Conservation (phyloP, 305 asterid genomes). For the Fraxinus dipetala region DNA sequence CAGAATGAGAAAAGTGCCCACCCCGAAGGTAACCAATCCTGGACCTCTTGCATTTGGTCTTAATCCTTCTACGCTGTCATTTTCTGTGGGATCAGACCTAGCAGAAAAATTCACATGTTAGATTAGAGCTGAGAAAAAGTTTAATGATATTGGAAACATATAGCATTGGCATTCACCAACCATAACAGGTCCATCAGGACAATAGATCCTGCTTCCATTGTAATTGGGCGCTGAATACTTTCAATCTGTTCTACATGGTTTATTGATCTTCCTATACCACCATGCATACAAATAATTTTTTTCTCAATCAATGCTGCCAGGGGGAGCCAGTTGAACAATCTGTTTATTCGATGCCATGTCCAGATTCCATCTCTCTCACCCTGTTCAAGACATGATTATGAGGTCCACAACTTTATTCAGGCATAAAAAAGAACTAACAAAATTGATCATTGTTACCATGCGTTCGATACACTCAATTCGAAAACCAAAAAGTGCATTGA, state of each 20-base stretch:
- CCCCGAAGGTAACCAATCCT: slow-evolving; percentile 61
- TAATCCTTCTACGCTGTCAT: slow-evolving; percentile 61
- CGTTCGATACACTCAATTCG: slow-evolving; percentile 74
- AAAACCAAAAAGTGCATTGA: slow-evolving; percentile 97
- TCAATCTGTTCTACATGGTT: slow-evolving; percentile 96
- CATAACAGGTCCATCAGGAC: slow-evolving; percentile 73
- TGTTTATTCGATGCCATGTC: slow-evolving; percentile 96
- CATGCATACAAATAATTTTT: slow-evolving; percentile 97
- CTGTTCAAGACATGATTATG: slow-evolving; percentile 45
- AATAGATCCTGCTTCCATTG: slow-evolving; percentile 61
- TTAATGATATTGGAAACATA: slow-evolving; percentile 15
- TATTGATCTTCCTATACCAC: slow-evolving; percentile 99
- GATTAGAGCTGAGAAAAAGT: not conserved
- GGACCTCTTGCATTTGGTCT: slow-evolving; percentile 67
- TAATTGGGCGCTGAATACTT: slow-evolving; percentile 77
- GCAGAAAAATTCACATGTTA: slow-evolving; percentile 17
- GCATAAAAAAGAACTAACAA: not conserved
- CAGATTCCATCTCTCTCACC: slow-evolving; percentile 99
- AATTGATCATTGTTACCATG: slow-evolving; percentile 36
- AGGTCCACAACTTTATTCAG: slow-evolving; percentile 19
- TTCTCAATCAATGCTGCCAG: slow-evolving; percentile 96
- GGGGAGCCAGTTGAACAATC: slow-evolving; percentile 99
- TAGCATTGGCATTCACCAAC: slow-evolving; percentile 45
- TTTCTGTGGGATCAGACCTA: slow-evolving; percentile 67
- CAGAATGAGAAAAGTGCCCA: slow-evolving; percentile 31